These are phyloP conservation scores for Murraya koenigii DNA, from an alignment of 345 rosid genomes.

Conservation along the genomic window DNA sequence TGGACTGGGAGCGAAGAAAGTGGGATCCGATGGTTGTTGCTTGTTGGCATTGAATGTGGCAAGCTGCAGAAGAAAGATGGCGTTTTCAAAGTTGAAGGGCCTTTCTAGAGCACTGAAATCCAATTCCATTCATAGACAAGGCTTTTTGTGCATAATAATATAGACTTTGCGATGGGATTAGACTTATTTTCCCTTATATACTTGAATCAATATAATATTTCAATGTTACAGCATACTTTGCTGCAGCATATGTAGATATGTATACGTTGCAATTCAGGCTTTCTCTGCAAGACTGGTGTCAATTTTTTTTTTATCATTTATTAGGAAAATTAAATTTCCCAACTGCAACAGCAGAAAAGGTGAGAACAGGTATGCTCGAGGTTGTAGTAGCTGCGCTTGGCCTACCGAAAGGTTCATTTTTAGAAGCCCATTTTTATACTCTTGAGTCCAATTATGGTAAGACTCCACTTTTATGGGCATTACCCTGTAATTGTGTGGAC, in stretches of 20 bases:
- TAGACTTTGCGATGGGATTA: too few relatives aligned
- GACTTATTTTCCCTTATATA: not conserved
- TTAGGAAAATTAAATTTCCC: slow-evolving; percentile 90
- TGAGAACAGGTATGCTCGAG: slow-evolving; percentile 64
- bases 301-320: not conserved
- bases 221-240: not conserved
- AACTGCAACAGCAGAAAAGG: slow-evolving; percentile 64
- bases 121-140: not conserved
- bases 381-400: slow-evolving; percentile 77
- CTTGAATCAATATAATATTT: not conserved
- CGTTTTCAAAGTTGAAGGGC: too few relatives aligned
- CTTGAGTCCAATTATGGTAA: slow-evolving; percentile 82
- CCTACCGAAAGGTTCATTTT: slow-evolving; percentile 55
- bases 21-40: too few relatives aligned
- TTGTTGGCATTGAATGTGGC: too few relatives aligned
- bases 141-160: not conserved
- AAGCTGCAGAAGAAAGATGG: too few relatives aligned
- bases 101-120: too few relatives aligned
- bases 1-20: too few relatives aligned
- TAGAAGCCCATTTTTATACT: slow-evolving; percentile 45
- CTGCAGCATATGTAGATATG: not conserved
- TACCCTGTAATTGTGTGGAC: not conserved
- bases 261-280: not conserved
- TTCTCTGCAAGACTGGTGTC: not conserved
- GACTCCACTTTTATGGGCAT: not conserved